These are phyloP conservation scores for Phialophora verrucosa DNA, from an alignment of 2,329 filamentous ascomycete species.

Conservation along the genomic window DNA sequence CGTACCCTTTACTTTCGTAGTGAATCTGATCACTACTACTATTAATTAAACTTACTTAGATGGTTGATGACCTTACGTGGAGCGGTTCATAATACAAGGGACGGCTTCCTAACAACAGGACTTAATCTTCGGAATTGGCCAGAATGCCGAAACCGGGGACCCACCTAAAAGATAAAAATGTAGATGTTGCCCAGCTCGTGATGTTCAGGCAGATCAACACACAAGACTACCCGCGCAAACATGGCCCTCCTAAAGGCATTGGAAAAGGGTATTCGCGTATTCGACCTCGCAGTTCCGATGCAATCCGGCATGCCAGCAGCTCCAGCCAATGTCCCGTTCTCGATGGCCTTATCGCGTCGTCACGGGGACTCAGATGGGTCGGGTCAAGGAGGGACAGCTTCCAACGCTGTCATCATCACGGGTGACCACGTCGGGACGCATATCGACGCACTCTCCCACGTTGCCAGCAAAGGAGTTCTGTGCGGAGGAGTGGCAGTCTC, in stretches of 20 bases:
- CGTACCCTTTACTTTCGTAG: no score
- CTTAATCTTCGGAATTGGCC: background rate
- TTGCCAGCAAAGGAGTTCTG: constrained; percentile 20
- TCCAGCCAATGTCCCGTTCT: constrained; percentile 27
- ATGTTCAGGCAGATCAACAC: background rate
- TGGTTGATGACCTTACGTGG: no score
- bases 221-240: background rate
- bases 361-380: constrained; percentile 7
- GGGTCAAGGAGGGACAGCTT: constrained; percentile 2
- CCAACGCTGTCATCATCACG: constrained; percentile 19
- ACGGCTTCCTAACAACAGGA: no score
- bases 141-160: constrained; percentile 7
- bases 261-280: constrained; percentile 25
- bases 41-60: no score
- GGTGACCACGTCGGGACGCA: constrained; percentile 27
- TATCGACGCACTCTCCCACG: constrained; percentile 21
- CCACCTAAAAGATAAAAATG: background rate
- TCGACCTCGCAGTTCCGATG: constrained; percentile 33
- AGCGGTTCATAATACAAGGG: no score
- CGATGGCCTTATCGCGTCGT: constrained; percentile 20
- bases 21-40: no score
- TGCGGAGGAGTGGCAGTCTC: constrained; percentile 14
- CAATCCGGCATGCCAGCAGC: constrained; percentile 35
- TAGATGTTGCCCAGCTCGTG: background rate
- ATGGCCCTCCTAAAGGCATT: constrained; percentile 21